Conservation (phyloP, 2,329 filamentous ascomycete genomes). For the Gremmenia infestans region DNA sequence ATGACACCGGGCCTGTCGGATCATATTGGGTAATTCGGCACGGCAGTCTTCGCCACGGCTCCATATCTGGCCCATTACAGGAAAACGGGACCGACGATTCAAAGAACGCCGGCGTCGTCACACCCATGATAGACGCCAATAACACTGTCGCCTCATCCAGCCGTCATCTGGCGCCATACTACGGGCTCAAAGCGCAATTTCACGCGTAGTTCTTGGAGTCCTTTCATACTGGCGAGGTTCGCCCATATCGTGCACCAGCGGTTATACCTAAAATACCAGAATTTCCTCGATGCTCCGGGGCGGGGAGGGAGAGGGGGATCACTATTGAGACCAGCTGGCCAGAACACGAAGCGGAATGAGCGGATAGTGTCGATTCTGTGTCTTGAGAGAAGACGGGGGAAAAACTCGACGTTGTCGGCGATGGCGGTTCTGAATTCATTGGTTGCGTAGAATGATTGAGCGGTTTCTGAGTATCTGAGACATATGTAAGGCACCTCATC, state of each 20-base stretch:
- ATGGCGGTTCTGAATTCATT: background rate
- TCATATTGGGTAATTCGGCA: too few species aligned
- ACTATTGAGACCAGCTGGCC: background rate
- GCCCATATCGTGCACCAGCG: background rate
- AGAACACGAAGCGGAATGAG: background rate
- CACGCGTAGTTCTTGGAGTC: background rate
- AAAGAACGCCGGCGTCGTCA: background rate
- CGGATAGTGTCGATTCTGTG: background rate
- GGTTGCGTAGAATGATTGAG: background rate
- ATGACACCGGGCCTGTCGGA: background rate
- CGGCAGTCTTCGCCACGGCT: background rate
- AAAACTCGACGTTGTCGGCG: background rate
- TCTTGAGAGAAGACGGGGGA: background rate
- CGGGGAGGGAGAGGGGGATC: background rate
- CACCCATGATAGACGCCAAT: background rate
- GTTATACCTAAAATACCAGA: background rate
- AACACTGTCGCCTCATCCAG: background rate
- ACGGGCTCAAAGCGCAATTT: background rate
- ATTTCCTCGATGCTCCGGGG: background rate
- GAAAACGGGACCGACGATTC: background rate
- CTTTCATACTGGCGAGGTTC: slow-evolving; percentile 1
- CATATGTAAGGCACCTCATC: background rate
- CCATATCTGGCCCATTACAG: background rate
- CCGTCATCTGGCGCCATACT: background rate
- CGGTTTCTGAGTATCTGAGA: background rate